phyloP scores from a whole-genome alignment of 73 alveolate species.

The Paramecium sexaurelia region DNA sequence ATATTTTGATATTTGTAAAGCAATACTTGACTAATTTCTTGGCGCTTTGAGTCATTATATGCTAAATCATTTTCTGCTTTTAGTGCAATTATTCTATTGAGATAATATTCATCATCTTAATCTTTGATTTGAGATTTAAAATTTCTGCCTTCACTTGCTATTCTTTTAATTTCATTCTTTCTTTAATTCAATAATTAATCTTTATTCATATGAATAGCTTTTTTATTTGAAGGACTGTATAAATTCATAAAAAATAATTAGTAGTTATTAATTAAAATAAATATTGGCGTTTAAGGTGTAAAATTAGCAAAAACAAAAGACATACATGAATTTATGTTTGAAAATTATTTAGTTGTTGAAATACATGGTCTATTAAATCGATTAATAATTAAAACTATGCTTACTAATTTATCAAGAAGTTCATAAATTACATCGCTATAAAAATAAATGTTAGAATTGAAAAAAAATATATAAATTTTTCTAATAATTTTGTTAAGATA shows the following conservation, averaged over 20 bases:
- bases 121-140: neutral
- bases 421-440: too few relatives aligned
- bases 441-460: too few relatives aligned
- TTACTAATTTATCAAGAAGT: too few relatives aligned
- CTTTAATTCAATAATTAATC: neutral
- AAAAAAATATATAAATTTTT: too few relatives aligned
- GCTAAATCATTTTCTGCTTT: slow-evolving; percentile 40
- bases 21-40: slow-evolving; percentile 13
- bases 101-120: slow-evolving; percentile 6
- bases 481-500: too few relatives aligned
- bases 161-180: neutral
- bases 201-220: neutral
- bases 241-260: neutral
- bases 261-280: neutral
- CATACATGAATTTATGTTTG: too few relatives aligned
- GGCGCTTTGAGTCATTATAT: neutral
- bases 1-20: neutral
- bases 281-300: neutral
- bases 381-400: too few relatives aligned
- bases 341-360: too few relatives aligned
- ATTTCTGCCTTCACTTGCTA: slow-evolving; percentile 10
- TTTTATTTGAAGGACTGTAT: neutral
- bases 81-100: slow-evolving; percentile 20
- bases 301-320: neutral
- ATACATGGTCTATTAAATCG: too few relatives aligned